Conservation (phyloP, 441 rosid genomes). For the Gossypium schwendimanii region DNA sequence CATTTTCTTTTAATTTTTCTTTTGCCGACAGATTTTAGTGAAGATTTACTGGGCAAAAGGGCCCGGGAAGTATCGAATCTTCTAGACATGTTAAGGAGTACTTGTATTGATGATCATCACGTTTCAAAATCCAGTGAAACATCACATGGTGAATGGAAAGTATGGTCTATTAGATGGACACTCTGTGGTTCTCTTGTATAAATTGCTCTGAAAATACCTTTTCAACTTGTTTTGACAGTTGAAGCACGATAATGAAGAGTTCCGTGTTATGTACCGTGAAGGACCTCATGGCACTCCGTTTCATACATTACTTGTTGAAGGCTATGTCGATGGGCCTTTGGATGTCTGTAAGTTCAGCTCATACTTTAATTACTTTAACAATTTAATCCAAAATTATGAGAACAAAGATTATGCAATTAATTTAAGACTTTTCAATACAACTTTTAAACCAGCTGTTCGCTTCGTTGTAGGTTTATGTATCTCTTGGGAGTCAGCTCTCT, state of each 20-base stretch:
- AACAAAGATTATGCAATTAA: neutral
- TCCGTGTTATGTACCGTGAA: constrained; percentile 87
- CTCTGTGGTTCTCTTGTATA: neutral
- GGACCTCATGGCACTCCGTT: constrained; percentile 78
- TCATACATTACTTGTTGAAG: constrained; percentile 88
- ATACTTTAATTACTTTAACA: constrained; percentile 2
- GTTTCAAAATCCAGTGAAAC: constrained; percentile 30
- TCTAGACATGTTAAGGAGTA: constrained; percentile 84
- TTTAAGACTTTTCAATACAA: constrained; percentile 9
- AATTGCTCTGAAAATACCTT: neutral
- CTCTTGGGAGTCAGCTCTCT: constrained; percentile 73
- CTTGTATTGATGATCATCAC: constrained; percentile 38
- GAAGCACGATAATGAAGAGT: constrained; percentile 73
- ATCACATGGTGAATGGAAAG: constrained; percentile 76
- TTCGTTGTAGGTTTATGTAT: constrained; percentile 69
- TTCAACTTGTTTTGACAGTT: constrained; percentile 35
- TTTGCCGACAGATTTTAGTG: constrained; percentile 40
- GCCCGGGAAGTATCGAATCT: constrained; percentile 49
- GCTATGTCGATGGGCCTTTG: constrained; percentile 74
- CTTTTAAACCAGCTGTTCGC: constrained; percentile 2
- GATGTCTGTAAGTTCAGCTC: constrained; percentile 62
- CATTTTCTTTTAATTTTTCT: constrained; percentile 1
- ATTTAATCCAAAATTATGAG: constrained; percentile 7
- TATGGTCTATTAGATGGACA: constrained; percentile 24
- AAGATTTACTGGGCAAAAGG: constrained; percentile 46